phyloP scores from a whole-genome alignment of 2,329 filamentous ascomycete species.

The Rutstroemia sp. region DNA sequence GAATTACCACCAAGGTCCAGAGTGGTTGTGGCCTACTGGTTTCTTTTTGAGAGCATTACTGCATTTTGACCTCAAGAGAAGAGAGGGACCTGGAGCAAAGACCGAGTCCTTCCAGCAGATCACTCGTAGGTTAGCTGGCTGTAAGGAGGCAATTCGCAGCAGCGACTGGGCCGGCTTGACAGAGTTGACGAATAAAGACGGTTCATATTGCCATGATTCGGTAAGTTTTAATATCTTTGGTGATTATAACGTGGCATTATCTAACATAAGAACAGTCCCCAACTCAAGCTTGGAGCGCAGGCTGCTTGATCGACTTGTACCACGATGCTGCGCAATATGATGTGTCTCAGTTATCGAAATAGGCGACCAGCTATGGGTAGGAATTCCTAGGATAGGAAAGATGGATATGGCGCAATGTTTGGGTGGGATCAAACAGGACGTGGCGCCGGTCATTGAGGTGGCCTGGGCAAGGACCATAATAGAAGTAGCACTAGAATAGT shows the following conservation, averaged over 20 bases:
- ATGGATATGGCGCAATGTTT: not conserved
- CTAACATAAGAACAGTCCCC: conserved; percentile 55
- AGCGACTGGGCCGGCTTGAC: conserved; percentile 86
- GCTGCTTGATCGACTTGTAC: conserved; percentile 91
- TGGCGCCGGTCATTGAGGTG: too few relatives aligned
- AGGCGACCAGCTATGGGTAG: not conserved
- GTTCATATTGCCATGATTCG: conserved; percentile 78
- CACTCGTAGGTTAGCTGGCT: conserved; percentile 71
- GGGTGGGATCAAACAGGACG: too few relatives aligned
- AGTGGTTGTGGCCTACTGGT: conserved; percentile 96
- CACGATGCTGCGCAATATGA: conserved; percentile 64
- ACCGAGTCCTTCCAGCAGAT: conserved; percentile 94
- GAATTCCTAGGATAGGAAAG: not conserved
- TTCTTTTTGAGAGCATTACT: conserved; percentile 90
- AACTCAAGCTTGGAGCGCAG: conserved; percentile 93
- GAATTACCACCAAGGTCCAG: conserved; percentile 97
- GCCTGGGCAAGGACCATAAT: too few relatives aligned
- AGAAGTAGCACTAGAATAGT: too few relatives aligned
- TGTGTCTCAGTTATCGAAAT: conserved; percentile 15
- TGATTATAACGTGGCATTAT: conserved; percentile 10
- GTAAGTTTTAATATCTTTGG: conserved; percentile 45
- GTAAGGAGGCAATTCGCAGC: conserved; percentile 74
- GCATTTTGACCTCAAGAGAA: conserved; percentile 76
- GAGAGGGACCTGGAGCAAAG: conserved; percentile 57
- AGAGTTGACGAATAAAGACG: conserved; percentile 87